A percentile compares a stretch with the other conserved stretches of the same genome.
These are phyloP conservation scores for Coemansia furcata DNA, from an alignment of 192 early-diverging fungal species.

Conservation along the genomic window DNA sequence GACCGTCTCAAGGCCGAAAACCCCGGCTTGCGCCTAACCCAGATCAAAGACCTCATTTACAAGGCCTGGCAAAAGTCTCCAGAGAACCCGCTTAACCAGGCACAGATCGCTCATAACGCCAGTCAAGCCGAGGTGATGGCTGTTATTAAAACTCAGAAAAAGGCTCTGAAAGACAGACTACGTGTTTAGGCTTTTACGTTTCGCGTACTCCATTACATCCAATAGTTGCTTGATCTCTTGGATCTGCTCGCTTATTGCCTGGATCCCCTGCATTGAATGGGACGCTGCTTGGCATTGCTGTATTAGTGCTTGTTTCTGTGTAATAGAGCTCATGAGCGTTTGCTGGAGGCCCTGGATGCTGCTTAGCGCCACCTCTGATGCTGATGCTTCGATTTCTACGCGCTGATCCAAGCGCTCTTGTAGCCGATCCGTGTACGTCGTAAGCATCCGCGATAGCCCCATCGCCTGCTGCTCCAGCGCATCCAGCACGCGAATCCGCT, in stretches of 20 bases:
- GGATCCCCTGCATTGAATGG: constrained; percentile 19
- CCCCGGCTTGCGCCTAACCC: constrained; percentile 72
- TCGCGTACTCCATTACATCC: constrained; percentile 46
- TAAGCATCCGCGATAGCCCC: constrained; percentile 51
- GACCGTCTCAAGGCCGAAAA: constrained; percentile 74
- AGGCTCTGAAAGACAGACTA: constrained; percentile 34
- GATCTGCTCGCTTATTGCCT: constrained; percentile 9
- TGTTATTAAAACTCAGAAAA: constrained; percentile 49
- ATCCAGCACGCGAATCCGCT: constrained; percentile 46
- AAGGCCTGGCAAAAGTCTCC: constrained; percentile 77
- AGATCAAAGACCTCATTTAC: constrained; percentile 76
- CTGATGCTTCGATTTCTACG: constrained; percentile 28
- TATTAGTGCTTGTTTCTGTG: constrained; percentile 26
- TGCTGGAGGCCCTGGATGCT: constrained; percentile 31
- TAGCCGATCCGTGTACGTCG: constrained; percentile 45
- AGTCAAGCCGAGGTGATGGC: constrained; percentile 59
- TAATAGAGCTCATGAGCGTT: constrained; percentile 14
- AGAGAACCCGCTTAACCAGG: constrained; percentile 79
- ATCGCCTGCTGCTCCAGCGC: constrained; percentile 48
- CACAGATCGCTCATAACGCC: constrained; percentile 71
- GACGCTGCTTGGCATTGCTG: constrained; percentile 28
- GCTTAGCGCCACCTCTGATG: constrained; percentile 21
- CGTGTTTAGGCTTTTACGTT: constrained; percentile 26
- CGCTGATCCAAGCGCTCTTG: constrained; percentile 42
- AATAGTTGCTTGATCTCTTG: constrained; percentile 43